phyloP scores from a whole-genome alignment of 2,329 filamentous ascomycete species.

The Sarocladiaceae sp. region DNA sequence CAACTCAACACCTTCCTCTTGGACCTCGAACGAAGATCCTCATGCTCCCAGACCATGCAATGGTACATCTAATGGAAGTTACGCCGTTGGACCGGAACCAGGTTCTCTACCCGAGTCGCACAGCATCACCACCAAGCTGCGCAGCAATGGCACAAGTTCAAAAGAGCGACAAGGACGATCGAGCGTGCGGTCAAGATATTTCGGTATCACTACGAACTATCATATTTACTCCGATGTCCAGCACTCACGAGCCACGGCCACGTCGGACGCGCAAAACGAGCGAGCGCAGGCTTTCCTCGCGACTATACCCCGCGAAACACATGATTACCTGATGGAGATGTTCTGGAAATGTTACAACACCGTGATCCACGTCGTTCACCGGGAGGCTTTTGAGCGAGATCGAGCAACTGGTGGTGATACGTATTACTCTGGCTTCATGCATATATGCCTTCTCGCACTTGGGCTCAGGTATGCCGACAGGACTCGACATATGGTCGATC shows the following conservation, averaged over 20 bases:
- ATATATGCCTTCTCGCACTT: not conserved
- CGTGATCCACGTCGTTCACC: not conserved
- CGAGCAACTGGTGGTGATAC: not conserved
- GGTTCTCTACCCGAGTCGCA: not conserved
- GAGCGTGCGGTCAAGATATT: not conserved
- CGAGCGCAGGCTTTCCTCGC: not conserved
- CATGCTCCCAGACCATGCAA: not conserved
- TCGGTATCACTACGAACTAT: not conserved
- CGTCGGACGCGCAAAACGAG: not conserved
- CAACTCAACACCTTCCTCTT: not conserved
- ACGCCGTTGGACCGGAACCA: no score
- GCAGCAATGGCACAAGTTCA: not conserved
- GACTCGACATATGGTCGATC: not conserved
- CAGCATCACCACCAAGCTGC: not conserved
- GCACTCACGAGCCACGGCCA: not conserved
- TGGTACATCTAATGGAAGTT: not conserved
- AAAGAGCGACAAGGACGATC: not conserved
- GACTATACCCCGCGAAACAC: not conserved
- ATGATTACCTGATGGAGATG: not conserved
- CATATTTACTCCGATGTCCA: not conserved
- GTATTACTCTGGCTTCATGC: slow-evolving; percentile 1
- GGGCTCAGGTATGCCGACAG: not conserved
- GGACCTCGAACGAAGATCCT: not conserved
- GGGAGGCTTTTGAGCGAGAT: not conserved
- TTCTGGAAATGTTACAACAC: not conserved